These are phyloP conservation scores for Puccinia triticina DNA, from an alignment of 1,284 basidiomycete species.

Conservation along the genomic window DNA sequence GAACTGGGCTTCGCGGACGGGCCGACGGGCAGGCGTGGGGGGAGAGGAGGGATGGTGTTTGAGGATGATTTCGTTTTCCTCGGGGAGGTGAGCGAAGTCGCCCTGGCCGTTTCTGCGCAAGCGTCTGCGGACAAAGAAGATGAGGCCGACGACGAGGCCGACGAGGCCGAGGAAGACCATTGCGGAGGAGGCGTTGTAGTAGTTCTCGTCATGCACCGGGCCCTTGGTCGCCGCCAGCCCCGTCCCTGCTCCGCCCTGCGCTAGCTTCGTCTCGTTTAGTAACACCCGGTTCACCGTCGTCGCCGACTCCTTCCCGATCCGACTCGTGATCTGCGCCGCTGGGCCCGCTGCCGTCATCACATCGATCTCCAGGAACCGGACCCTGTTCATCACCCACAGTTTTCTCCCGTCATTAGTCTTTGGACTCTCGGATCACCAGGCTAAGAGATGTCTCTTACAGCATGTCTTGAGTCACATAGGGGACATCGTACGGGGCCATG, in stretches of 20 bases:
- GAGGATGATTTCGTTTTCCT: neutral
- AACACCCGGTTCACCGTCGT: conserved; percentile 63
- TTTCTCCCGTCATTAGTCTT: neutral
- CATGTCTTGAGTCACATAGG: conserved; percentile 91
- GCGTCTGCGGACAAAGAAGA: conserved; percentile 71
- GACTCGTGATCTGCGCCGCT: conserved; percentile 74
- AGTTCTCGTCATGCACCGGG: conserved; percentile 64
- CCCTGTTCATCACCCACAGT: conserved; percentile 2
- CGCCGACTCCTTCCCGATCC: conserved; percentile 71
- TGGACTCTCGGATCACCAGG: neutral
- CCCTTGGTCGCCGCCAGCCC: conserved; percentile 67
- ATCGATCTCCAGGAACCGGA: conserved; percentile 89
- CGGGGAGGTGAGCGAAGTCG: conserved; percentile 10
- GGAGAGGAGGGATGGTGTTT: neutral
- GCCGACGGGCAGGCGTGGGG: too few relatives aligned
- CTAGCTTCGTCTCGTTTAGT: conserved; percentile 56
- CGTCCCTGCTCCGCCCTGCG: conserved; percentile 60
- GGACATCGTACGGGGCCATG: conserved; percentile 81
- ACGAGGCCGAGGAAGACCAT: conserved; percentile 78
- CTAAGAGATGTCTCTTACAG: conserved; percentile 64
- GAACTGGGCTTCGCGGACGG: neutral
- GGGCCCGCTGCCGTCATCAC: conserved; percentile 74
- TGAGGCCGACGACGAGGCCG: conserved; percentile 70
- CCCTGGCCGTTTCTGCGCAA: conserved; percentile 52
- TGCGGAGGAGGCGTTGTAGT: conserved; percentile 88